Base-by-base conservation (phyloP, 495 filamentous ascomycete species). In the Podospora pseudoanserina region DNA sequence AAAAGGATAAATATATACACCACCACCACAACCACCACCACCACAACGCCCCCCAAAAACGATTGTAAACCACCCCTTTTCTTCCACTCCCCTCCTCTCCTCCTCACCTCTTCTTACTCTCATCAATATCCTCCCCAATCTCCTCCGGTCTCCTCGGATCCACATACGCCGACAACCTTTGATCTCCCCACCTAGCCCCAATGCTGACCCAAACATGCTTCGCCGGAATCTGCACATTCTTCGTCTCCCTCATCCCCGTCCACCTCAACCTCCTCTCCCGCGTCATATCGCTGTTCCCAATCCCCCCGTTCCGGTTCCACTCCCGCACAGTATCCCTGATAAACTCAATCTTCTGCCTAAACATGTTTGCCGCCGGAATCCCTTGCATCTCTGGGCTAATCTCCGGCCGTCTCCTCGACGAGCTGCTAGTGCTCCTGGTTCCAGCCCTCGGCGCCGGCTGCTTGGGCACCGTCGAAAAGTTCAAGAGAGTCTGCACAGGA, bases 121-220 rank as follows among this genome's bases (percentile, higher is more conserved):
- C 77, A 30, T 86, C 81, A 30, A 87, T 77, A 72, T 87, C 85
- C 34, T 74, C 75, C 18, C 81, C 78, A 6, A 86, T 67, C 60
- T 83, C 80, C 0, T 72, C 71, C 18, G 85, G 84, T 23, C 75
- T 79, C 67, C 79, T 76, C 27, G 84, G 85, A 68, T 87, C 84
- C 55, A 87, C 82, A 63, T 79, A 75, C n/a, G 82, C 79, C 16
- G 79, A 81, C 66, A 80, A 72, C 32, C 84, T 75, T 64, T 79
- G 84, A 79, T 96, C 92, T 2, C 91, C 92, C 70, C 87, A 86
- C 60, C 86, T 85, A 9, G 91, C 90, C 4, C 92, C 92, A 53
- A 95, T 90, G 0, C 88, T 92, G 4, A 91, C 91, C 92, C 92
- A 95, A 19, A 93, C 91, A 64, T 90, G 87, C 78, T 93, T 94